A percentile compares a stretch with the other conserved stretches of the same genome.
Evolutionary conservation across 2,329 filamentous ascomycete species (phyloP).

Genomic region (Ceratocystis alfenasii): DNA sequence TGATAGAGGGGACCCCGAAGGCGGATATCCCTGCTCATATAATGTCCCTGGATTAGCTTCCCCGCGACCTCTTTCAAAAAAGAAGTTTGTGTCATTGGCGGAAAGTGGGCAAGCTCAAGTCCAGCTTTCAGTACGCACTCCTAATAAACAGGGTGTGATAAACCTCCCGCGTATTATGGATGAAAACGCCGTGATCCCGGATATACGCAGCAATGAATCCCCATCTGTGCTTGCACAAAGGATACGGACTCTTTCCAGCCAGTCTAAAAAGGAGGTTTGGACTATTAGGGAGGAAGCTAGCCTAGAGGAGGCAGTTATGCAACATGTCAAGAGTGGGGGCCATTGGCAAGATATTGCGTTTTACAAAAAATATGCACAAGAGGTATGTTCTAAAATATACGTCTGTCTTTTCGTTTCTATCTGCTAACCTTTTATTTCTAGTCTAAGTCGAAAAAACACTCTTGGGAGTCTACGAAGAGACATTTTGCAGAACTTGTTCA

Average conservation of each 20-base stretch:
- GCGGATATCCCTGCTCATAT: too few species aligned
- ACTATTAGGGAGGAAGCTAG: slow-evolving; percentile 14
- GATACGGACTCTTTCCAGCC: slow-evolving; percentile 16
- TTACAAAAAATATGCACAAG: slow-evolving; percentile 20
- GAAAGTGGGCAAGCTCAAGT: background rate
- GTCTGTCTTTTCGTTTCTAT: background rate
- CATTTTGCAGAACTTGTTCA: slow-evolving; percentile 19
- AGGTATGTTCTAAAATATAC: slow-evolving; percentile 12
- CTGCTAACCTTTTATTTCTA: background rate
- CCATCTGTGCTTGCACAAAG: slow-evolving; percentile 18
- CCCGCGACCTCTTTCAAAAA: background rate
- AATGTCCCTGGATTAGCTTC: background rate
- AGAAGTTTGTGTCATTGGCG: background rate
- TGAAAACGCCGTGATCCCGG: background rate
- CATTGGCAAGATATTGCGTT: slow-evolving; percentile 21
- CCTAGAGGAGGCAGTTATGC: slow-evolving; percentile 18
- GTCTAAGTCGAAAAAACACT: slow-evolving; percentile 12
- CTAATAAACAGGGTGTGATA: background rate
- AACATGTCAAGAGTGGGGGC: slow-evolving; percentile 21
- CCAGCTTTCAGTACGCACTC: background rate
- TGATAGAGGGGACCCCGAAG: background rate
- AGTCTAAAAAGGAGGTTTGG: slow-evolving; percentile 17
- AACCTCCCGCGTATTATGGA: background rate
- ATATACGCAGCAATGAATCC: slow-evolving; percentile 16
- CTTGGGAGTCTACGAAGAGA: slow-evolving; percentile 15